Base-by-base conservation (phyloP, 2,329 filamentous ascomycete genomes). In the Alternaria consortialis region DNA sequence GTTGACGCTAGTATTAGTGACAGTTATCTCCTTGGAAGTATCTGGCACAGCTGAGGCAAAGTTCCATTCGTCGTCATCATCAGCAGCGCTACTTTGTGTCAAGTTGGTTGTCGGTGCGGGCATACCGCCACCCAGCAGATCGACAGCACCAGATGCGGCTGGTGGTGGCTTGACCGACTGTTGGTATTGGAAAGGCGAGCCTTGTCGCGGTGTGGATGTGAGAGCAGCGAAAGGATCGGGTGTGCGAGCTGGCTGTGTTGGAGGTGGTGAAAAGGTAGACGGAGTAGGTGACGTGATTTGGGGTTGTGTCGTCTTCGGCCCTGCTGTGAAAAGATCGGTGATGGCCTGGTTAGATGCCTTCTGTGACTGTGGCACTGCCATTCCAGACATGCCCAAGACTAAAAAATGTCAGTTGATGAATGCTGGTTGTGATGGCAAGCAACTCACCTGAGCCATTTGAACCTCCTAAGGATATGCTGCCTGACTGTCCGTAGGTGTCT, bases 31-130 rank as follows among this genome's bases (percentile, higher is more conserved):
- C 66, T 92, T 87, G 52, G 89, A 88, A 34, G 87, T 84, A 62
- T 87, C 84, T 3, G 94, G 94, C 13, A 97, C 84, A 0, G 94
- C 90, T 0, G 94, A 98, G 3, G 92, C 88, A 77, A 98, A 98
- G 25, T 88, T 91, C 94, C 94, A 98, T 74, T 98, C 94, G 66
- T 98, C 94, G 52, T 97, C 94, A 67, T 97, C 94, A 54, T 97
- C 93, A 46, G 91, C 88, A 52, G 91, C 88, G 51, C 58, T 75
- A 43, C 64, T 73, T 53, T 74, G 73, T 34, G 73, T 65, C 11
- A 72, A 53, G 23, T 60, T 74, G 13, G 74, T 72, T 11, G 69
- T 63, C 7, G 74, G 71, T 20, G 68, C 64, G 39, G 73, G 25
- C 23, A 65, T 55, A 11, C 65, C 69, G 23, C 79, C 76, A 17